These are phyloP conservation scores for Seiridium unicorne DNA, from an alignment of 2,329 filamentous ascomycete species.

Conservation along the genomic window DNA sequence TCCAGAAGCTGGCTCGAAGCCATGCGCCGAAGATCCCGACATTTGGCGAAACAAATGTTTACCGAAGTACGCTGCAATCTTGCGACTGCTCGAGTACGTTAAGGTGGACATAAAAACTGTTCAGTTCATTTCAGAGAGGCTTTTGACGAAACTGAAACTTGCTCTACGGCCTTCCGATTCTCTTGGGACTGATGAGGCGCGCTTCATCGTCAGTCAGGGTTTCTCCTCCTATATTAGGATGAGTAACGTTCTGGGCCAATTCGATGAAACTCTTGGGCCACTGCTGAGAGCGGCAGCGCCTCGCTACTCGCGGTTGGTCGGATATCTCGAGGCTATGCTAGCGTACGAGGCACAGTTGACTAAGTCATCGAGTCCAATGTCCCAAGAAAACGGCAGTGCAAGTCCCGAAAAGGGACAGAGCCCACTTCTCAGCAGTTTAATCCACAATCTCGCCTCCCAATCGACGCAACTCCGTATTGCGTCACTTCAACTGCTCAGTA, in stretches of 20 bases:
- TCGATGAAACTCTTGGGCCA: conserved; percentile 62
- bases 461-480: conserved; percentile 73
- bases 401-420: conserved; percentile 57
- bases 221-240: conserved; percentile 72
- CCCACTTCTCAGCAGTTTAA: conserved; percentile 61
- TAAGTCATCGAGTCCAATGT: conserved; percentile 22
- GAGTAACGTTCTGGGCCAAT: conserved; percentile 54
- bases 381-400: conserved; percentile 30
- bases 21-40: conserved; percentile 58
- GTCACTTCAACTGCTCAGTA: conserved; percentile 70
- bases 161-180: conserved; percentile 61
- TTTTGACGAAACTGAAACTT: conserved; percentile 65
- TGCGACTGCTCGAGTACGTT: conserved; percentile 61
- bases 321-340: conserved; percentile 64
- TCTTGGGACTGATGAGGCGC: conserved; percentile 60
- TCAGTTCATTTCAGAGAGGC: conserved; percentile 62
- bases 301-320: conserved; percentile 61
- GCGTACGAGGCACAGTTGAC: conserved; percentile 46
- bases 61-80: conserved; percentile 65
- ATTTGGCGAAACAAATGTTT: conserved; percentile 63
- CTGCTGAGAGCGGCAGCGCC: conserved; percentile 65
- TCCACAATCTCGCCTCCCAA: conserved; percentile 71
- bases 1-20: conserved; percentile 52
- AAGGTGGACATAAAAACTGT: conserved; percentile 65
- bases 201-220: conserved; percentile 72